A percentile compares a stretch with the other conserved stretches of the same genome.
Evolutionary conservation across 2,329 filamentous ascomycete species (phyloP).

Genomic region (Cordyceps javanica): DNA sequence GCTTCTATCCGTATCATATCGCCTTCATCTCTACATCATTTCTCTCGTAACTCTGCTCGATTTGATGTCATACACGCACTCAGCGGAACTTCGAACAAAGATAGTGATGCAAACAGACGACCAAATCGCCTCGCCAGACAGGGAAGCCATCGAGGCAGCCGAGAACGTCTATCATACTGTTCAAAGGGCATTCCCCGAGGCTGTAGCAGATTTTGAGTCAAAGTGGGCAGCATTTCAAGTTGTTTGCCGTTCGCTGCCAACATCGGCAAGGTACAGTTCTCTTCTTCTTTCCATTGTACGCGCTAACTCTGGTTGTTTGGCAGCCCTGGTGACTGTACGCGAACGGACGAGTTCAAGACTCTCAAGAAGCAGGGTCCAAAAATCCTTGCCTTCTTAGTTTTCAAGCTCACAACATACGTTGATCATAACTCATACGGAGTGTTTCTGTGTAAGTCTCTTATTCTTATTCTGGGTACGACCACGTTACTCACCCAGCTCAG

Average conservation of each 20-base stretch:
- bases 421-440: not conserved
- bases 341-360: slow-evolving; percentile 2
- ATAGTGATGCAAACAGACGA: not conserved
- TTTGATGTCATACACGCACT: not conserved
- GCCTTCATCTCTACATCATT: slow-evolving; percentile 3
- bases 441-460: slow-evolving; percentile 2
- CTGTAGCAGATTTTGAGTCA: slow-evolving; percentile 8
- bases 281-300: not conserved
- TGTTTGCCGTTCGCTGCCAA: not conserved
- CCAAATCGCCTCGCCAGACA: not conserved
- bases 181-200: not conserved
- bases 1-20: not conserved
- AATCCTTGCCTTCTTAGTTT: slow-evolving; percentile 1
- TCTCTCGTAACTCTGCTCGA: not conserved
- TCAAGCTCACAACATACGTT: not conserved
- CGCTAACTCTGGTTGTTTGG: not conserved
- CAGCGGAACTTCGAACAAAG: not conserved
- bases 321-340: not conserved
- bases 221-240: slow-evolving; percentile 9
- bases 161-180: slow-evolving; percentile 5
- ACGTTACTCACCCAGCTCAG: slow-evolving; percentile 2
- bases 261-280: slow-evolving; percentile 6
- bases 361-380: slow-evolving; percentile 10
- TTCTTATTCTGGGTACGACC: not conserved
- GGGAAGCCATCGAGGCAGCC: not conserved